Base-by-base conservation (phyloP, 495 filamentous ascomycete species). In the Amniculicola lignicola region DNA sequence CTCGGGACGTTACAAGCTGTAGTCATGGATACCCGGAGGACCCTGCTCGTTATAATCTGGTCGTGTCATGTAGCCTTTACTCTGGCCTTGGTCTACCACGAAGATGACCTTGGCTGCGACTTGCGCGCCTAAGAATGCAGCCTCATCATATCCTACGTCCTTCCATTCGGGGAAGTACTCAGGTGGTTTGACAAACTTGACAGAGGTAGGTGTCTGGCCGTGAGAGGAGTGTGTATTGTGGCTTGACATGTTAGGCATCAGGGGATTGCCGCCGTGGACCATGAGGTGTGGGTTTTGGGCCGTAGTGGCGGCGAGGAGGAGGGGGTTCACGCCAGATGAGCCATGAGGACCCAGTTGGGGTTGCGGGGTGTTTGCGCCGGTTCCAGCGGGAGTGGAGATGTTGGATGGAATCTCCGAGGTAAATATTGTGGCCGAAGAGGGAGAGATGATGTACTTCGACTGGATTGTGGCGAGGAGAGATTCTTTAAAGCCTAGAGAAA, bases 91-190 rank as follows among this genome's bases (percentile, higher is more conserved):
- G 64, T 90, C 88, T 9, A 85, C 72, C 6, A 89, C 78, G 61
- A 86, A 91, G 18, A 88, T 73, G 25, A 90, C 78, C 68, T 87
- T 84, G 3, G 85, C 87, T 4, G 83, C 86, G 40, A 91, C 81
- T 67, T 90, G 85, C 4, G 87, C 83, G 15, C 88, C 90, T 11
- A 95, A 72, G 74, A 95, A 94, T 38, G 48, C 56, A 9, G 68
- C 64, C 33, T 76, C 73, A 9, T 75, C 73, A 37, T 71, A 87
- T 15, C 85, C 85, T 15, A 82, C 79, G 63, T 96, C 91, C 57
- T 89, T 90, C 90, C 90, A 97, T 67, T 96, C 93, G 9, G 88
- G 80, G 64, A 96, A 88, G 67, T 97, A 97, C 40, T 90, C 84
- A 1, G 93, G 90, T 51, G 86, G 77, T 55, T 82, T 83, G 10